These are phyloP conservation scores for Phlebiopsis flavidoalba DNA, from an alignment of 768 basidiomycete genomes.

Conservation along the genomic window DNA sequence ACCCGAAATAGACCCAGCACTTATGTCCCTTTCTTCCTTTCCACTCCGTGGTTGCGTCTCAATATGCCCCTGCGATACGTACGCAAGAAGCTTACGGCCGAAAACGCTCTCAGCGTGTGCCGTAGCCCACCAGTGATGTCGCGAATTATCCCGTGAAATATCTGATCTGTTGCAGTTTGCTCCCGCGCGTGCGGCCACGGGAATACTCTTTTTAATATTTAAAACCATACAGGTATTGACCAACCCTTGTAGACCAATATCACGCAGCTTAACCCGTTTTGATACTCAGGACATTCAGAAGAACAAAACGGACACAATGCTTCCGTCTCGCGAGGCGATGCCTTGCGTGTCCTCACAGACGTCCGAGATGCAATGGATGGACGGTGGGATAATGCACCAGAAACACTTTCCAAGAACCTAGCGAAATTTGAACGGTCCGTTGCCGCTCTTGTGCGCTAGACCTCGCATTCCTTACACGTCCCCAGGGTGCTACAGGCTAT, in stretches of 20 bases:
- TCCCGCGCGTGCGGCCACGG: constrained; percentile 36
- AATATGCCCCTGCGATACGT: constrained; percentile 7
- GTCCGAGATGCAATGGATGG: constrained; percentile 42
- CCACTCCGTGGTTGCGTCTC: too few species aligned
- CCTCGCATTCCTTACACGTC: neutral
- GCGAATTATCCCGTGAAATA: constrained; percentile 25
- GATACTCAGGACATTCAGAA: constrained; percentile 23
- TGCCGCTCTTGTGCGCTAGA: neutral
- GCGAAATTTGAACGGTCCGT: constrained; percentile 36
- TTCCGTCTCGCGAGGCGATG: constrained; percentile 35
- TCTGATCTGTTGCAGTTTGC: constrained; percentile 34
- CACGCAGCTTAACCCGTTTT: neutral
- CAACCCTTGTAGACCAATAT: neutral
- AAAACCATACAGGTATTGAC: constrained; percentile 39
- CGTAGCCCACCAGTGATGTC: constrained; percentile 26
- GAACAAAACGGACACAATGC: constrained; percentile 37
- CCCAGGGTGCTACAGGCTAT: constrained; percentile 34
- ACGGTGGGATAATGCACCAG: constrained; percentile 38
- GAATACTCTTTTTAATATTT: constrained; percentile 37
- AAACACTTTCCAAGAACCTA: constrained; percentile 34
- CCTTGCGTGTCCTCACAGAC: constrained; percentile 35
- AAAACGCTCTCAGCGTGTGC: constrained; percentile 27
- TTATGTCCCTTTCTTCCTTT: neutral
- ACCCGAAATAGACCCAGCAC: neutral
- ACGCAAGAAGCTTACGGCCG: constrained; percentile 19